Evolutionary conservation across 2,329 filamentous ascomycete genomes (phyloP).

Genomic region (Didymosphaeria variabile): DNA sequence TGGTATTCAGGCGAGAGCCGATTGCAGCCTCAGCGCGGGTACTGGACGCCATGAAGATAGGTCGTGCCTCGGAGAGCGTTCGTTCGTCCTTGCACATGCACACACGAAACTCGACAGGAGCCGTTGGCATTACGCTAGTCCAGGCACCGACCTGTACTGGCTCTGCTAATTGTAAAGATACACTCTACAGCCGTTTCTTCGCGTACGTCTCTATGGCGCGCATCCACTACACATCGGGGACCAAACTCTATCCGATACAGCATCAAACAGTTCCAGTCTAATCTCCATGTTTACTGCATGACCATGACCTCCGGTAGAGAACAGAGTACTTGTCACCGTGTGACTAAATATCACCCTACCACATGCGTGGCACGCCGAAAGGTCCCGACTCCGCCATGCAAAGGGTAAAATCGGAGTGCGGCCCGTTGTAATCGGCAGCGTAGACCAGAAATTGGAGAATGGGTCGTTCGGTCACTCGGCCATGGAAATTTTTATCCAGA

Average conservation of each 20-base stretch:
- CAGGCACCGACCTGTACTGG: too few relatives aligned
- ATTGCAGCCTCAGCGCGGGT: too few relatives aligned
- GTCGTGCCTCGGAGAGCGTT: neutral
- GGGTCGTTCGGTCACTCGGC: slow-evolving; percentile 7
- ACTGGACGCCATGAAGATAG: too few relatives aligned
- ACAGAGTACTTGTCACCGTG: neutral
- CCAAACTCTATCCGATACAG: neutral
- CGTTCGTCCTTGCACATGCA: neutral
- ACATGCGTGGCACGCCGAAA: slow-evolving; percentile 2
- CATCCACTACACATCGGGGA: neutral
- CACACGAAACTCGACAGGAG: neutral
- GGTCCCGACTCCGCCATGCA: slow-evolving; percentile 1
- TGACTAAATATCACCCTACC: slow-evolving; percentile 12
- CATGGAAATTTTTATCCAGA: neutral
- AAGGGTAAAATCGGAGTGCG: slow-evolving; percentile 3
- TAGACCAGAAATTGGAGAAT: neutral
- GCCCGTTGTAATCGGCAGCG: neutral
- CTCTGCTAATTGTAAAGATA: neutral
- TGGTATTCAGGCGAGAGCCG: too few relatives aligned
- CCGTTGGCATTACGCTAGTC: neutral
- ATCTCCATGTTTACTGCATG: neutral
- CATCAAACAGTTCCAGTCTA: neutral
- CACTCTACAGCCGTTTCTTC: neutral
- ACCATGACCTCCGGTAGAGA: too few relatives aligned
- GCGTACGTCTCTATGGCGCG: neutral